Percentiles rank a stretch among this genome's conserved stretches.
These are phyloP conservation scores for Priceomyces medius DNA, from an alignment of 805 yeast genomes.

Conservation along the genomic window DNA sequence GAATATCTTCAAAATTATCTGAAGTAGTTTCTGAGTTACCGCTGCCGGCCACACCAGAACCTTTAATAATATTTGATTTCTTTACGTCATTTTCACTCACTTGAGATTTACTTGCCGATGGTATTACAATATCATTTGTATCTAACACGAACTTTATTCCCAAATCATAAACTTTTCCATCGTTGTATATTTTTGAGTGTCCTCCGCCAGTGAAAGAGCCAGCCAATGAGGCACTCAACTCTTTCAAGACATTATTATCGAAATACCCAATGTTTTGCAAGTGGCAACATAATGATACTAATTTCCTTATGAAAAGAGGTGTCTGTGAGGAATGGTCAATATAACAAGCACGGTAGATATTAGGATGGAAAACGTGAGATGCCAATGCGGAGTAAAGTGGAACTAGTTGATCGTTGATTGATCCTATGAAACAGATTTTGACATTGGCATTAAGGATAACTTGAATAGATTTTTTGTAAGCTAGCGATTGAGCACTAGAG, in stretches of 20 bases:
- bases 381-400: conserved; percentile 89
- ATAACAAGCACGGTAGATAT: conserved; percentile 84
- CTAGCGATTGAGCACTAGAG: conserved; percentile 67
- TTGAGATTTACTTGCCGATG: conserved; percentile 16
- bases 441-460: conserved; percentile 66
- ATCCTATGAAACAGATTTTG: conserved; percentile 79
- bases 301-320: conserved; percentile 73
- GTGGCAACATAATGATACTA: conserved; percentile 71
- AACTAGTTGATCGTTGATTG: conserved; percentile 90
- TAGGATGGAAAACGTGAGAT: conserved; percentile 82
- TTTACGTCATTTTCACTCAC: neutral
- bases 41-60: neutral
- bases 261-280: conserved; percentile 73
- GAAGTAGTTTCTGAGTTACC: neutral
- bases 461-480: conserved; percentile 64
- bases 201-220: conserved; percentile 96
- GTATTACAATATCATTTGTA: conserved; percentile 58
- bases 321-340: conserved; percentile 79
- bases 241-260: conserved; percentile 85
- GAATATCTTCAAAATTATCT: conserved; percentile 8
- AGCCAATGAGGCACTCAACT: conserved; percentile 68
- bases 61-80: neutral
- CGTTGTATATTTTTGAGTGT: conserved; percentile 86
- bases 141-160: conserved; percentile 75
- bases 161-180: conserved; percentile 76